Evolutionary conservation across 257 asterid genomes (phyloP).

Genomic region (Forsythia suspensa): DNA sequence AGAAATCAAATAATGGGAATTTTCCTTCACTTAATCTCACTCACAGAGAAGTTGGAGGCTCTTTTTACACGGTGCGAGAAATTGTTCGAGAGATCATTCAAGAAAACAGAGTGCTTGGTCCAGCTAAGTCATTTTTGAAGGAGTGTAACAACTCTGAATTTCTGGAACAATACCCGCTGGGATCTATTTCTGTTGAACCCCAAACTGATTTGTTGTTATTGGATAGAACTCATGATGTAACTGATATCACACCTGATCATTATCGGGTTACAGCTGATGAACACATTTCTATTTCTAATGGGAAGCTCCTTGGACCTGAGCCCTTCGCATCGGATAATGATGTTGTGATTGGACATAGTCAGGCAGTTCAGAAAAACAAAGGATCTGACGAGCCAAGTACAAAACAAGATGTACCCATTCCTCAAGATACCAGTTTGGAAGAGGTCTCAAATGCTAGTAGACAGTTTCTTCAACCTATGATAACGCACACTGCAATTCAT

Average conservation of each 20-base stretch:
- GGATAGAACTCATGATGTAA: slow-evolving; percentile 27
- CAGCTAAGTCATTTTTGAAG: slow-evolving; percentile 50
- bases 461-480: slow-evolving; percentile 1
- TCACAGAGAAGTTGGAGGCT: slow-evolving; percentile 96
- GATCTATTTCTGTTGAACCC: slow-evolving; percentile 66
- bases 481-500: no score
- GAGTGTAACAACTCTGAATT: slow-evolving; percentile 40
- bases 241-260: slow-evolving; percentile 18
- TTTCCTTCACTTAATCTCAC: slow-evolving; percentile 86
- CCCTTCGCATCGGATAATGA: slow-evolving; percentile 23
- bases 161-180: slow-evolving; percentile 63
- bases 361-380: slow-evolving; percentile 22
- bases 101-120: slow-evolving; percentile 84
- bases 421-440: slow-evolving; percentile 23
- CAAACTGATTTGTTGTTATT: slow-evolving; percentile 27
- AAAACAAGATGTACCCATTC: slow-evolving; percentile 23
- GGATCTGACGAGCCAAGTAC: slow-evolving; percentile 23
- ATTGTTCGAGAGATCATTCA: slow-evolving; percentile 87
- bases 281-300: slow-evolving; percentile 23
- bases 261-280: slow-evolving; percentile 31
- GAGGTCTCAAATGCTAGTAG: slow-evolving; percentile 16
- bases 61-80: slow-evolving; percentile 86
- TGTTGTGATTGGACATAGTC: slow-evolving; percentile 12
- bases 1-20: slow-evolving; percentile 58
- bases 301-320: slow-evolving; percentile 27